Evolutionary conservation across 805 yeast species (phyloP).

Genomic region (Starmera caribaea): DNA sequence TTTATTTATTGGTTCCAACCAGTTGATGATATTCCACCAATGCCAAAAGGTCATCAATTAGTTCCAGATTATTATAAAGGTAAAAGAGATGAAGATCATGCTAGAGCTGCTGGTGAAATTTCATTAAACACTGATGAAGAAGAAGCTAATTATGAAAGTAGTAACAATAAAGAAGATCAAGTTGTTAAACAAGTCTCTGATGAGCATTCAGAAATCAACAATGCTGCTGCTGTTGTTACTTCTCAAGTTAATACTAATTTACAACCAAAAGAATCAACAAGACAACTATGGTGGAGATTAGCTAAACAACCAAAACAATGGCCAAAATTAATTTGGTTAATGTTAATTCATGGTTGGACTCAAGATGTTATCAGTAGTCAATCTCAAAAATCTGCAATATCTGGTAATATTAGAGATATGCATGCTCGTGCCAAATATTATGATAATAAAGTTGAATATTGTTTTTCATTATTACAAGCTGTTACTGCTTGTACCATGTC

Average conservation of each 20-base stretch:
- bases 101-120: conserved; percentile 8
- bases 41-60: conserved; percentile 46
- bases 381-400: conserved; percentile 26
- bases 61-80: conserved; percentile 61
- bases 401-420: conserved; percentile 38
- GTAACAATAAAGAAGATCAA: conserved; percentile 8
- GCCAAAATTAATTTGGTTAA: conserved; percentile 40
- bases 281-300: conserved; percentile 27
- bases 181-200: not conserved
- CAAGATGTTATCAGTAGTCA: conserved; percentile 52
- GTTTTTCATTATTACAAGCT: conserved; percentile 60
- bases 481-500: conserved; percentile 74
- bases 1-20: conserved; percentile 46
- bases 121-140: conserved; percentile 11
- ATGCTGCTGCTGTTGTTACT: not conserved
- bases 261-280: conserved; percentile 24
- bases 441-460: conserved; percentile 60
- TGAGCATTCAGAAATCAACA: not conserved
- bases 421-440: conserved; percentile 54
- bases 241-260: conserved; percentile 7
- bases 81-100: conserved; percentile 29
- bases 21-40: conserved; percentile 52
- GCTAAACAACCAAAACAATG: conserved; percentile 41
- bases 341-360: conserved; percentile 49
- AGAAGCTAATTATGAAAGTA: conserved; percentile 4